Evolutionary conservation across 306 rosid genomes (phyloP).

Genomic region (Pachyrhizus erosus): DNA sequence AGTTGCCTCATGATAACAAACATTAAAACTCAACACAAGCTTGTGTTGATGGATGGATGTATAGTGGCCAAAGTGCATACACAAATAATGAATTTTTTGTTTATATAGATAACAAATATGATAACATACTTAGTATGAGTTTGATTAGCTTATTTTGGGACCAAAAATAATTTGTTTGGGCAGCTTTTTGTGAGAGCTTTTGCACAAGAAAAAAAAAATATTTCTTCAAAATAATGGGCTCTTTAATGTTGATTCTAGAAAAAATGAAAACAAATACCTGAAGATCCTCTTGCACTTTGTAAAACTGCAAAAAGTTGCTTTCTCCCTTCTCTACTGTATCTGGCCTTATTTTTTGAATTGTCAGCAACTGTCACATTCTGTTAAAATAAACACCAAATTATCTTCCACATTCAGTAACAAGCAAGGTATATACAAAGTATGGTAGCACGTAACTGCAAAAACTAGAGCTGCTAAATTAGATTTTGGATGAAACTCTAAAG

Average conservation of each 20-base stretch:
- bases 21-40: neutral
- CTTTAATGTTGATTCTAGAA: neutral
- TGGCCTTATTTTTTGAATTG: constrained; percentile 78
- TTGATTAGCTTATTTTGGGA: neutral
- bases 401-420: constrained; percentile 14
- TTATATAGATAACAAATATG: constrained; percentile 3
- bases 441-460: constrained; percentile 76
- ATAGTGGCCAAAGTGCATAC: neutral
- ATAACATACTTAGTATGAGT: neutral
- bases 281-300: constrained; percentile 96
- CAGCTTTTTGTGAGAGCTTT: neutral
- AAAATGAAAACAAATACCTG: constrained; percentile 63
- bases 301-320: constrained; percentile 95
- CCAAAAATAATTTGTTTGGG: neutral
- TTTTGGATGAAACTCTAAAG: constrained; percentile 90
- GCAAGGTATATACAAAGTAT: constrained; percentile 29
- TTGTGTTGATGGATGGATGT: neutral
- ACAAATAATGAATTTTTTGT: neutral
- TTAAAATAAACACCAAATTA: constrained; percentile 45
- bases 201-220: neutral
- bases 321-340: constrained; percentile 90
- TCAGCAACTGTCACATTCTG: constrained; percentile 79
- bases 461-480: constrained; percentile 84
- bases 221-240: constrained; percentile 10
- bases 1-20: neutral